Percentiles rank a stretch among this genome's conserved stretches.
phyloP scores from a whole-genome alignment of 2,329 filamentous ascomycete species.

The Trichophyton schoenleinii region DNA sequence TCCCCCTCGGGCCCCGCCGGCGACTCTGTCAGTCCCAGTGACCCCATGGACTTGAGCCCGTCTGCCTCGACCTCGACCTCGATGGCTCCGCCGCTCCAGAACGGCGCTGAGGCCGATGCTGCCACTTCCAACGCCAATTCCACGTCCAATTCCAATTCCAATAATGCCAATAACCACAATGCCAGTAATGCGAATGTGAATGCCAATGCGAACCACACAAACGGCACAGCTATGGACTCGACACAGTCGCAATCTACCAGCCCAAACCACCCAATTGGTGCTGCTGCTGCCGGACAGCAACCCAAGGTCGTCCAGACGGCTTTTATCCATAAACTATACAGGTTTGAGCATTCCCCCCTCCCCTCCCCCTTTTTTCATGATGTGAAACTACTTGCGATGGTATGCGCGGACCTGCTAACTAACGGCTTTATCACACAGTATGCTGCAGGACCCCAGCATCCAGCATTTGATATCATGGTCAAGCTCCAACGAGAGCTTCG shows the following conservation, averaged over 20 bases:
- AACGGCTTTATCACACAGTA: constrained; percentile 44
- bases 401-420: background rate
- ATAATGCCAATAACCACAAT: constrained; percentile 24
- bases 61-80: constrained; percentile 27
- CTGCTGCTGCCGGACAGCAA: constrained; percentile 56
- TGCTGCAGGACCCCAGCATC: constrained; percentile 89
- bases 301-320: constrained; percentile 97
- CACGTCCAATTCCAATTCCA: too few species aligned
- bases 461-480: constrained; percentile 97
- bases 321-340: constrained; percentile 98
- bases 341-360: constrained; percentile 44
- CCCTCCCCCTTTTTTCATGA: background rate
- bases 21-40: constrained; percentile 31
- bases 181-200: constrained; percentile 13
- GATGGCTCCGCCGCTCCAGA: constrained; percentile 39
- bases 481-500: constrained; percentile 83
- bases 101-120: constrained; percentile 39
- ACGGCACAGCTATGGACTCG: constrained; percentile 13
- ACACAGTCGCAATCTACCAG: constrained; percentile 18
- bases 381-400: too few species aligned
- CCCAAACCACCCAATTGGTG: constrained; percentile 27
- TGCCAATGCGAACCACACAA: constrained; percentile 27
- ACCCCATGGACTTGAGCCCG: constrained; percentile 45
- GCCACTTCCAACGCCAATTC: constrained; percentile 16
- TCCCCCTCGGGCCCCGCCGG: constrained; percentile 35